Evolutionary conservation across 2,329 filamentous ascomycete species (phyloP).

Genomic region (Colletotrichum kahawae): DNA sequence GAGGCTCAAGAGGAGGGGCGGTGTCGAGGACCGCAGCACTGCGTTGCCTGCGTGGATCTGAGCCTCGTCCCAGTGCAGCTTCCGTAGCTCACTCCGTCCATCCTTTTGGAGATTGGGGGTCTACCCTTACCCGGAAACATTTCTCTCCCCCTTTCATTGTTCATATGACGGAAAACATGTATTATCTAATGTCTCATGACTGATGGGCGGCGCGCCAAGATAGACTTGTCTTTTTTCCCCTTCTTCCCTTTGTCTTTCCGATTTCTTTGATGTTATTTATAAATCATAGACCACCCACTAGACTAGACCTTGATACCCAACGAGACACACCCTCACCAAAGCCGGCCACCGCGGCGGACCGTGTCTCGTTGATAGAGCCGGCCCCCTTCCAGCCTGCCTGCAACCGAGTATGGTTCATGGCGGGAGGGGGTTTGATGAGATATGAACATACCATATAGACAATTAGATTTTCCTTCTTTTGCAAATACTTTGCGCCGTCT

Average conservation of each 20-base stretch:
- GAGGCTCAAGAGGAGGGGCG: slow-evolving; percentile 24
- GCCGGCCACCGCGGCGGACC: not conserved
- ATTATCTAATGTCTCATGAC: not conserved
- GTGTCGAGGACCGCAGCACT: not conserved
- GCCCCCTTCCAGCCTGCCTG: not conserved
- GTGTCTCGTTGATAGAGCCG: not conserved
- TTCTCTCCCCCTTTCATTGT: not conserved
- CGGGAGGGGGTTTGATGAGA: not conserved
- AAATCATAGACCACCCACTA: not conserved
- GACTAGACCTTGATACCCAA: slow-evolving; percentile 8
- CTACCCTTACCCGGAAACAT: not conserved
- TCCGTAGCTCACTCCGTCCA: not conserved
- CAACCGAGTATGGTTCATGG: not conserved
- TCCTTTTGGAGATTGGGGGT: not conserved
- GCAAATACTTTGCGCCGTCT: not conserved
- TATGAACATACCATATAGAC: not conserved
- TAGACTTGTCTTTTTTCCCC: not conserved
- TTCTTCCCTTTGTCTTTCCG: not conserved
- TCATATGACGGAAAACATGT: not conserved
- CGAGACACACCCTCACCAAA: not conserved
- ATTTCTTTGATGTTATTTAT: not conserved
- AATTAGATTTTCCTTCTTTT: not conserved
- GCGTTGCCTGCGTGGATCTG: slow-evolving; percentile 1
- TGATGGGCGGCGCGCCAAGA: not conserved
- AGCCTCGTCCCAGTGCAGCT: not conserved